Evolutionary conservation across 805 yeast species (phyloP).

Genomic region (Lipomyces orientalis): DNA sequence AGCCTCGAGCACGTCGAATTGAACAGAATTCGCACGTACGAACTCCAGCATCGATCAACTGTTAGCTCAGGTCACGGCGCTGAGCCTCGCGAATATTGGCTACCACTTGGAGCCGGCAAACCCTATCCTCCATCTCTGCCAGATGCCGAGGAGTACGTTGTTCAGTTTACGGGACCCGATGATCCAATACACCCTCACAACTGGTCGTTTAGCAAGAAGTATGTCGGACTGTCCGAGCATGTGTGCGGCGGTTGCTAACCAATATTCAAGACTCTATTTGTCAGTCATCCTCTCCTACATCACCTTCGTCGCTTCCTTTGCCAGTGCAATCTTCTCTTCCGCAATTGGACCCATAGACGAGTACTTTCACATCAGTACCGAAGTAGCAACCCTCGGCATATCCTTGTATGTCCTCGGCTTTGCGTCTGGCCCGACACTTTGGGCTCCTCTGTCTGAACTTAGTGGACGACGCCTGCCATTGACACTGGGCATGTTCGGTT

Average conservation of each 20-base stretch:
- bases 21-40: too few species aligned
- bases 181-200: slow-evolving; percentile 85
- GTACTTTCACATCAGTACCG: slow-evolving; percentile 63
- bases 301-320: slow-evolving; percentile 66
- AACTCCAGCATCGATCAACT: too few species aligned
- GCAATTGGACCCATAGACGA: slow-evolving; percentile 56
- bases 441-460: slow-evolving; percentile 86
- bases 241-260: too few species aligned
- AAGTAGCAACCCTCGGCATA: slow-evolving; percentile 72
- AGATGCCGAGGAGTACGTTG: slow-evolving; percentile 54
- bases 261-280: slow-evolving; percentile 43
- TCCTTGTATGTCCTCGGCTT: slow-evolving; percentile 86
- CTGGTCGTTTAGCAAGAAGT: slow-evolving; percentile 54
- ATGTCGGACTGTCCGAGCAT: too few species aligned
- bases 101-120: slow-evolving; percentile 12
- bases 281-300: slow-evolving; percentile 54
- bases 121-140: slow-evolving; percentile 13
- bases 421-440: slow-evolving; percentile 86
- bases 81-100: too few species aligned
- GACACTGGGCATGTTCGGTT: slow-evolving; percentile 60
- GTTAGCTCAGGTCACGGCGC: too few species aligned
- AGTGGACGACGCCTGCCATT: slow-evolving; percentile 69
- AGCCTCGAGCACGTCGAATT: too few species aligned
- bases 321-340: slow-evolving; percentile 78
- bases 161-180: slow-evolving; percentile 73